Percentiles rank a stretch among this genome's conserved stretches.
These are phyloP conservation scores for Trametopsis cervina DNA, from an alignment of 768 basidiomycete genomes.

Conservation along the genomic window DNA sequence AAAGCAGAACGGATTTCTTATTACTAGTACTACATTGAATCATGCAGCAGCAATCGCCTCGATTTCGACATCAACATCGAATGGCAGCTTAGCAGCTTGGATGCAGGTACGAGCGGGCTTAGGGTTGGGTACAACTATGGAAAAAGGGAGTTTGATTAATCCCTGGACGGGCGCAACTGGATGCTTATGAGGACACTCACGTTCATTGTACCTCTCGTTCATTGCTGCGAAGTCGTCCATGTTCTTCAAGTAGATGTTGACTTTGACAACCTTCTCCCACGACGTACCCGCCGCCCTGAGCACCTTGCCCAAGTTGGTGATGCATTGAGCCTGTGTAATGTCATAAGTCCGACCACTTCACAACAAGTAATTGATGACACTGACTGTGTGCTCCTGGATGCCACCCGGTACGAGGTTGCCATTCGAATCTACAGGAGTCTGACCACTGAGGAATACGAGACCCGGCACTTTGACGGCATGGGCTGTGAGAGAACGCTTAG, in stretches of 20 bases:
- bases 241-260: constrained; percentile 56
- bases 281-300: constrained; percentile 47
- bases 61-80: constrained; percentile 68
- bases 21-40: neutral
- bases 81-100: constrained; percentile 61
- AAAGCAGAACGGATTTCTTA: neutral
- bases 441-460: constrained; percentile 55
- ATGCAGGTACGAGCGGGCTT: constrained; percentile 76
- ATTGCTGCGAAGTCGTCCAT: constrained; percentile 51
- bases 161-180: neutral
- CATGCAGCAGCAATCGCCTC: constrained; percentile 50
- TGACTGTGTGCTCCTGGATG: constrained; percentile 52
- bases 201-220: constrained; percentile 52
- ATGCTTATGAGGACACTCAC: no score
- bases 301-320: constrained; percentile 47
- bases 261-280: constrained; percentile 50
- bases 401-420: constrained; percentile 48
- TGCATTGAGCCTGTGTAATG: constrained; percentile 42
- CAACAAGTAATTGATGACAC: constrained; percentile 12
- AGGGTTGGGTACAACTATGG: constrained; percentile 39
- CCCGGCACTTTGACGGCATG: constrained; percentile 53
- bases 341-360: neutral
- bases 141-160: neutral
- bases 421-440: constrained; percentile 43
- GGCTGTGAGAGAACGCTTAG: constrained; percentile 32